Percentiles rank a stretch among this genome's conserved stretches.
These are phyloP conservation scores for Neofusicoccum laricinum DNA, from an alignment of 2,329 filamentous ascomycete species.

Conservation along the genomic window DNA sequence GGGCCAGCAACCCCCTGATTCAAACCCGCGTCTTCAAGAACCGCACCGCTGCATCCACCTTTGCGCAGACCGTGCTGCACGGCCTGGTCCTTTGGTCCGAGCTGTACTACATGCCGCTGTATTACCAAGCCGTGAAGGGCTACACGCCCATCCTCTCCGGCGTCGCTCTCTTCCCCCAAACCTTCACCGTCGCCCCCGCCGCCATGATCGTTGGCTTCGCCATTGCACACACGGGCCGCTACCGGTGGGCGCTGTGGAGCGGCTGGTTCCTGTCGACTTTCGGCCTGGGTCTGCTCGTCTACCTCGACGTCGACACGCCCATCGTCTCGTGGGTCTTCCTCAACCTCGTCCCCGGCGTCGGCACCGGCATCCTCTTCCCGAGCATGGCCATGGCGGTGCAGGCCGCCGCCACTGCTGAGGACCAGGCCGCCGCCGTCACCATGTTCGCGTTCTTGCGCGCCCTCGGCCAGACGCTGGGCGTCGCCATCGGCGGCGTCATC, in stretches of 20 bases:
- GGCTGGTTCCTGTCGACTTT: conserved; percentile 62
- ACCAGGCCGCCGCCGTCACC: conserved; percentile 60
- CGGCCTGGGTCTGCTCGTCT: conserved; percentile 55
- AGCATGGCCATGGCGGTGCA: conserved; percentile 63
- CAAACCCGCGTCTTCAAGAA: conserved; percentile 46
- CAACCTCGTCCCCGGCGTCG: conserved; percentile 58
- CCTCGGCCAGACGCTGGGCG: conserved; percentile 63
- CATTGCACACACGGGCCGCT: conserved; percentile 56
- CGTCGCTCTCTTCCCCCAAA: conserved; percentile 40
- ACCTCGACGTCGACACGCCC: conserved; percentile 50
- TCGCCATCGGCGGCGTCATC: conserved; percentile 65
- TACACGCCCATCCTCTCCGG: conserved; percentile 38
- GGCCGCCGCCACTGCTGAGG: conserved; percentile 54
- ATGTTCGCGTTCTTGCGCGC: conserved; percentile 67
- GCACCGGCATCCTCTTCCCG: conserved; percentile 64
- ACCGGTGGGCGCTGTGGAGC: conserved; percentile 58
- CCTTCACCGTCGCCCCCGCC: conserved; percentile 61
- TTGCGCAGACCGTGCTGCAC: conserved; percentile 55
- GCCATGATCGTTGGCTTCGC: conserved; percentile 55
- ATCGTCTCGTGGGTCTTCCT: conserved; percentile 59
- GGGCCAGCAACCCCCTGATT: conserved; percentile 52
- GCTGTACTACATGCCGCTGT: conserved; percentile 44
- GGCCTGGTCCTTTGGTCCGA: conserved; percentile 48
- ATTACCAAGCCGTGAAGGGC: conserved; percentile 41
- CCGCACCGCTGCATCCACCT: conserved; percentile 50